These are phyloP conservation scores for Reticulascus tulasneorum DNA, from an alignment of 2,329 filamentous ascomycete species.

Conservation along the genomic window DNA sequence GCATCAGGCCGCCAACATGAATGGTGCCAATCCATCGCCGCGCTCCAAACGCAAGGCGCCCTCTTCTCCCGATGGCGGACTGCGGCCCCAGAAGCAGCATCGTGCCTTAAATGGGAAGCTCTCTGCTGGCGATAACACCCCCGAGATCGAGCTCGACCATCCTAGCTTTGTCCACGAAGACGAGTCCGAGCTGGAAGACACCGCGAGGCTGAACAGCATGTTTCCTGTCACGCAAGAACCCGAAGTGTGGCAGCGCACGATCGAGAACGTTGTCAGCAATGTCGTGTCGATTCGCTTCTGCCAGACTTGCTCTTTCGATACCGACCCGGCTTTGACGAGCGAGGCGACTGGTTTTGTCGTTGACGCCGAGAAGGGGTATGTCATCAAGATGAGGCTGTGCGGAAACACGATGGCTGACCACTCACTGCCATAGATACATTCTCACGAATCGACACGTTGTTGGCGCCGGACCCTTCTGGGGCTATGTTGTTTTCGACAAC, in stretches of 20 bases:
- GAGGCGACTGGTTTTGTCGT: slow-evolving; percentile 98
- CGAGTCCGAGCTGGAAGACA: slow-evolving; percentile 38
- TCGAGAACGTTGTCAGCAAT: slow-evolving; percentile 88
- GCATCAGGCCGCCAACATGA: slow-evolving; percentile 31
- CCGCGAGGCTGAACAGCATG: slow-evolving; percentile 17
- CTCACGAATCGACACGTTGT: slow-evolving; percentile 91
- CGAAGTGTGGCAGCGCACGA: slow-evolving; percentile 87
- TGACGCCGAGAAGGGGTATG: slow-evolving; percentile 81
- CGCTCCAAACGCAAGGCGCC: slow-evolving; percentile 52
- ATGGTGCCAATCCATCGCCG: slow-evolving; percentile 33
- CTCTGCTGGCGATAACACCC: slow-evolving; percentile 47
- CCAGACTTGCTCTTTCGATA: slow-evolving; percentile 96
- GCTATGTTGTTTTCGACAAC: slow-evolving; percentile 97
- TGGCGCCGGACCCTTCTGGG: slow-evolving; percentile 93
- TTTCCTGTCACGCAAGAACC: slow-evolving; percentile 15
- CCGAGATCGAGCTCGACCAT: slow-evolving; percentile 29
- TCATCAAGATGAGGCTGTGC: slow-evolving; percentile 12
- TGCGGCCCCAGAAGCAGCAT: slow-evolving; percentile 37
- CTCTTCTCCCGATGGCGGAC: slow-evolving; percentile 34
- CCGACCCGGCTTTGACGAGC: slow-evolving; percentile 87
- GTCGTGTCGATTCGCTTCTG: slow-evolving; percentile 99
- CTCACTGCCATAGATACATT: slow-evolving; percentile 55
- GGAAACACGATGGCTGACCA: neutral
- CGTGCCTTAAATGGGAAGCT: slow-evolving; percentile 43
- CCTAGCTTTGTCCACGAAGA: slow-evolving; percentile 29